phyloP scores from a whole-genome alignment of 1,284 basidiomycete genomes.

The Chalciporus sp. region DNA sequence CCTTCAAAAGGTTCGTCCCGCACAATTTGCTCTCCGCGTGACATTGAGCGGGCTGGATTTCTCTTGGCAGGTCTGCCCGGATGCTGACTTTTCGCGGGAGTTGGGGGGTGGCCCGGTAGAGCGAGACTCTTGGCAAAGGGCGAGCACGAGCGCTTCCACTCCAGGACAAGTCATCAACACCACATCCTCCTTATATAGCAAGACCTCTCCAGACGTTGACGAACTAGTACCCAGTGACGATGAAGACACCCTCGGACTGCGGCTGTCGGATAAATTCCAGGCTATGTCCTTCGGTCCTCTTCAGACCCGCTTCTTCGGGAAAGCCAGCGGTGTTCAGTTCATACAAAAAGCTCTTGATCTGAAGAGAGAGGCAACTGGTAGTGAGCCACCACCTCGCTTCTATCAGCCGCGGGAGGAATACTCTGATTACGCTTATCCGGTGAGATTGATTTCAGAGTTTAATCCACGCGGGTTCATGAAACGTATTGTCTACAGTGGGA shows the following conservation, averaged over 20 bases:
- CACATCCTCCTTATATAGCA: conserved; percentile 9
- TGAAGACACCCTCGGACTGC: conserved; percentile 29
- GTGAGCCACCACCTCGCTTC: conserved; percentile 11
- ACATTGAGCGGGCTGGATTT: too few species aligned
- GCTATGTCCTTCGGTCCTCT: conserved; percentile 30
- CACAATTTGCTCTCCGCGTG: background rate
- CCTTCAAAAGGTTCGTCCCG: conserved; percentile 49
- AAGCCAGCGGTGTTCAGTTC: conserved; percentile 69
- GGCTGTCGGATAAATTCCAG: conserved; percentile 26
- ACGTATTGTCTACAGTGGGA: conserved; percentile 44
- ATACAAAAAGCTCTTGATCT: conserved; percentile 68
- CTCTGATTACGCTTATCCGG: conserved; percentile 41
- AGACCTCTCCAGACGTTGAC: conserved; percentile 14
- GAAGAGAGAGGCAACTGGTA: conserved; percentile 58
- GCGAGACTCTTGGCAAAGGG: conserved; percentile 42
- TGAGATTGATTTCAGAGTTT: conserved; percentile 31
- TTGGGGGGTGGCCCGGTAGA: conserved; percentile 39
- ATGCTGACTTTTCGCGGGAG: conserved; percentile 50
- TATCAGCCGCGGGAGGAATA: conserved; percentile 30
- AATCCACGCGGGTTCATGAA: background rate
- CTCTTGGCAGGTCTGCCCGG: conserved; percentile 57
- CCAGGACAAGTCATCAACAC: conserved; percentile 17
- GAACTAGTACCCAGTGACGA: conserved; percentile 38
- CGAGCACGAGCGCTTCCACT: conserved; percentile 20
- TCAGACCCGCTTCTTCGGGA: conserved; percentile 65